Evolutionary conservation across 495 filamentous ascomycete genomes (phyloP), one percentile per base, ranked within the genome.

Genomic region (Haplographium delicatum): DNA sequence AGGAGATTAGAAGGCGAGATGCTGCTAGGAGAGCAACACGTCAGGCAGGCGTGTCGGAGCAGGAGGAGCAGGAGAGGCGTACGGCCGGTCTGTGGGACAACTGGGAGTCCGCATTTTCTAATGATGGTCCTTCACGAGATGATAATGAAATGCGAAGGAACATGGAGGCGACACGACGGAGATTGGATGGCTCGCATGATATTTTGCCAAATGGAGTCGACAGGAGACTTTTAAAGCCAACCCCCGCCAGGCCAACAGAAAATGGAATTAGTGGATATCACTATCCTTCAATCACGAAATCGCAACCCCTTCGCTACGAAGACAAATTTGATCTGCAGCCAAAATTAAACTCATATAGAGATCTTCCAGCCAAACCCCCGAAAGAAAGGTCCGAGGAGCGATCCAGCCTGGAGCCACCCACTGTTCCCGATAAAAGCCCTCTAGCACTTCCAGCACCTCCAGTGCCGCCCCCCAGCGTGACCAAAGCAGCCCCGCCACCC

Each of bases 1-100:
- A 75, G 16, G 88, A 95, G 65, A 80, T 91, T 37, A 72, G 66
- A 40, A 78, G 88, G 41, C 72, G 89, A 53, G 56, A 59, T 37
- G 56, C 60, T 37, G 52, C 44, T 10, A 25, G 56, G 11, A 53
- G 42, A 47, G 73, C 77, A 4, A 75, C 72, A 9, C 70, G 80
- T 6, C 68, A 76, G 55, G 70, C 77, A 8, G 77, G 79, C 2
- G 62, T 79, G 8, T 69, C 70, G 13, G 78, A 79, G 13, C 80
- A 49, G 25, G 45, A 79, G 45, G 76, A 80, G 52, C 72, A 73
- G 43, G 67, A 60, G 42, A 75, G 79, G 39, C 75, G 84, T 15
- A 73, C 69, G 4, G 81, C 78, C 1, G 81, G 84, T 0, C 63
- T 82, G 22, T 88, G 82, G 82, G 79, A 78, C 13, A 73, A 78